Evolutionary conservation across 202 grass and related monocot genomes (phyloP).

Genomic region (Bolboschoenoplectus hybrid): DNA sequence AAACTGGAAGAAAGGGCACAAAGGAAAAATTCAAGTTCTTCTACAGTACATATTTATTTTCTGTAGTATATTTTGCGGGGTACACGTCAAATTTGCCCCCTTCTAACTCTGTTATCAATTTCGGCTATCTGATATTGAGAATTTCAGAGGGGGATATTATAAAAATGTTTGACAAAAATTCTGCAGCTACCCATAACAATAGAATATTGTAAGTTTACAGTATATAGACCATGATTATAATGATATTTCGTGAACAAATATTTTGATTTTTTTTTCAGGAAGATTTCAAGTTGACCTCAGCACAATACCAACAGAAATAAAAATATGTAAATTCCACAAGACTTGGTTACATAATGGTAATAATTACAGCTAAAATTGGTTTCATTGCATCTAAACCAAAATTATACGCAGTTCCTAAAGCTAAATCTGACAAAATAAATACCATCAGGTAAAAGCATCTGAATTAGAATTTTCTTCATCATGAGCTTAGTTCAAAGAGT

Average conservation of each 20-base stretch:
- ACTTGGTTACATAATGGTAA: background rate
- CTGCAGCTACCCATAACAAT: background rate
- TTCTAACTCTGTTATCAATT: background rate
- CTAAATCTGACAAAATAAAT: background rate
- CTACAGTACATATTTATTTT: background rate
- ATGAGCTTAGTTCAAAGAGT: background rate
- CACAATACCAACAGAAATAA: background rate
- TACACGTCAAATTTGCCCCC: background rate
- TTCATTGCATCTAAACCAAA: background rate
- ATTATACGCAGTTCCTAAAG: no score
- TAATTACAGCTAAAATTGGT: background rate
- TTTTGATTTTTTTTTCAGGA: constrained; percentile 18
- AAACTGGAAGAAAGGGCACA: background rate
- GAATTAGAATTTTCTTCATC: background rate
- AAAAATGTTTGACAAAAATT: constrained; percentile 15
- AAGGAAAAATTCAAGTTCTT: constrained; percentile 7
- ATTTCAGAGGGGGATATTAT: background rate
- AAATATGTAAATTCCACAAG: background rate
- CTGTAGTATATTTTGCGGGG: constrained; percentile 12
- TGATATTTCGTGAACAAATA: no score
- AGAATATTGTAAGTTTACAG: background rate
- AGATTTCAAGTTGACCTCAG: background rate
- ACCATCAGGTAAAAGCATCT: background rate
- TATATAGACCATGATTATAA: background rate
- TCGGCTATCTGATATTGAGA: constrained; percentile 3